A percentile compares a stretch with the other conserved stretches of the same genome.
Conservation (phyloP, 495 filamentous ascomycete genomes). For the Barbatosphaeria neglecta region DNA sequence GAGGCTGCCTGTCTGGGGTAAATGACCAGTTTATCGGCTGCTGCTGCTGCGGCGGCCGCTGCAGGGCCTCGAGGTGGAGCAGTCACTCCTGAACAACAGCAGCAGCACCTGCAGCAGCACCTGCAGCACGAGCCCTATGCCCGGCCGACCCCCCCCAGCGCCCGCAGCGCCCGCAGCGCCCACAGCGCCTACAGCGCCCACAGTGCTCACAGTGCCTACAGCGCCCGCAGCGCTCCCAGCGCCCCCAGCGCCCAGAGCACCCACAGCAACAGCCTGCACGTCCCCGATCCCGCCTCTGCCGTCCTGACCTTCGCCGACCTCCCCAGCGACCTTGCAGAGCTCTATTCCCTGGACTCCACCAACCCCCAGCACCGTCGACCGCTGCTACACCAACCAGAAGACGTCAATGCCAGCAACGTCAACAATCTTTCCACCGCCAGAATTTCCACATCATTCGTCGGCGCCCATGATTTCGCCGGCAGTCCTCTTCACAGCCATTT, state of each 20-base stretch:
- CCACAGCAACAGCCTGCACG: conserved; percentile 15
- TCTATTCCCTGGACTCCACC: conserved; percentile 15
- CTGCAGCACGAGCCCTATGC: neutral
- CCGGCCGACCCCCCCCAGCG: neutral
- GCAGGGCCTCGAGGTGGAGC: neutral
- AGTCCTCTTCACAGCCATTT: neutral
- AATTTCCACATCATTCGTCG: neutral
- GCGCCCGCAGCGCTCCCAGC: too few relatives aligned
- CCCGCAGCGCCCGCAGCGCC: too few relatives aligned
- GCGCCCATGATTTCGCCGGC: neutral
- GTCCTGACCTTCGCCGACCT: conserved; percentile 30
- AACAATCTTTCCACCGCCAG: conserved; percentile 8
- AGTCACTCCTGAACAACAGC: neutral
- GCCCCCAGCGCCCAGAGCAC: conserved; percentile 4
- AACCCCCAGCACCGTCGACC: neutral
- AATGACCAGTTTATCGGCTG: conserved; percentile 14
- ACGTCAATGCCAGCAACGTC: conserved; percentile 7
- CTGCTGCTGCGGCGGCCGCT: conserved; percentile 4
- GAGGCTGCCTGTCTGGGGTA: conserved; percentile 1
- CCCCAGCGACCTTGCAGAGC: conserved; percentile 24
- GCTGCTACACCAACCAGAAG: conserved; percentile 8
- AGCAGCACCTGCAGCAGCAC: neutral
- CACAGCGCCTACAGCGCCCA: too few relatives aligned
- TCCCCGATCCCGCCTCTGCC: conserved; percentile 9
- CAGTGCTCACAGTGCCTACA: too few relatives aligned